phyloP scores from a whole-genome alignment of 441 rosid species.

The Bruguiera hainesii region DNA sequence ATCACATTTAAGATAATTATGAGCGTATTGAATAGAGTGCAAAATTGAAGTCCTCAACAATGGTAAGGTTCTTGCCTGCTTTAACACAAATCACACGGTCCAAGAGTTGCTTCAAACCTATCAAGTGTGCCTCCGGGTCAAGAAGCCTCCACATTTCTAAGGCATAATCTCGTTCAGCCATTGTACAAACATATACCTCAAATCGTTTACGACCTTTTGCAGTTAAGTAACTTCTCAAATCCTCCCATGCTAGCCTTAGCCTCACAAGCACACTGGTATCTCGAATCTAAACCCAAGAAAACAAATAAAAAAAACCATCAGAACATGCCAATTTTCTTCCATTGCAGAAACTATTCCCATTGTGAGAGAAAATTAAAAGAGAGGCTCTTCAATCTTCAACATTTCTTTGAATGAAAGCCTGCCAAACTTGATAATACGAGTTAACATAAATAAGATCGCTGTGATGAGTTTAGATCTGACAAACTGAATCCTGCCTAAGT shows the following conservation, averaged over 20 bases:
- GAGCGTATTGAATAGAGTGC: constrained; percentile 10
- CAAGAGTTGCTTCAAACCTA: constrained; percentile 63
- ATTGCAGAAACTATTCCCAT: not conserved
- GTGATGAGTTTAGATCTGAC: not conserved
- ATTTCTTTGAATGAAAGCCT: not conserved
- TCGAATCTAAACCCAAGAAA: constrained; percentile 55
- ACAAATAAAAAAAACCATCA: constrained; percentile 8
- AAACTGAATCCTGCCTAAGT: not conserved
- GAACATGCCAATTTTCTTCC: not conserved
- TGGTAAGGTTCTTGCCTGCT: constrained; percentile 51
- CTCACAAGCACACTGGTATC: constrained; percentile 98
- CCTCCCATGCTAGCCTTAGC: constrained; percentile 97
- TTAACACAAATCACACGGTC: constrained; percentile 93
- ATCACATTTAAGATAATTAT: constrained; percentile 7
- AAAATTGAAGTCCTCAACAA: constrained; percentile 5
- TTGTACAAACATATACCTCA: constrained; percentile 96
- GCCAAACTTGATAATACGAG: not conserved
- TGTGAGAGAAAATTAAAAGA: not conserved
- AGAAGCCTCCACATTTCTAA: constrained; percentile 98
- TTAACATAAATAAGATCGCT: not conserved
- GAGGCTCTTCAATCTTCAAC: not conserved
- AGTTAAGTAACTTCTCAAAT: constrained; percentile 76
- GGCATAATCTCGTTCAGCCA: constrained; percentile 99
- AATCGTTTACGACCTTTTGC: constrained; percentile 89
- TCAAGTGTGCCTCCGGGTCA: constrained; percentile 83